Evolutionary conservation across 2,329 filamentous ascomycete genomes (phyloP).

Genomic region (Boeremia exigua): DNA sequence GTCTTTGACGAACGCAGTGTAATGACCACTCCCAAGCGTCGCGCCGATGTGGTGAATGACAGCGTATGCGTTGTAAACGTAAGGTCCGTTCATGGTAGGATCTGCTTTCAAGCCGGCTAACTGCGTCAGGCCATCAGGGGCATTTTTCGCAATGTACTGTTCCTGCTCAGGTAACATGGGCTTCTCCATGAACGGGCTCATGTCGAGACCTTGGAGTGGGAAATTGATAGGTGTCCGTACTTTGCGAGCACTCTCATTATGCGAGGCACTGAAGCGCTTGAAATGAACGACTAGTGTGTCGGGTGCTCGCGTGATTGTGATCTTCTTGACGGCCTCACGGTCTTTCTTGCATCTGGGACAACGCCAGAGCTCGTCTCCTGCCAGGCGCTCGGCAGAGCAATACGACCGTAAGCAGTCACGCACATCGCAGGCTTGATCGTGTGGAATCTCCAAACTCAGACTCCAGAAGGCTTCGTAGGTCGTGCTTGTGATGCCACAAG

Average conservation of each 20-base stretch:
- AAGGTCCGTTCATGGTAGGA: slow-evolving; percentile 60
- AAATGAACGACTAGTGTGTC: slow-evolving; percentile 80
- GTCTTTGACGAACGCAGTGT: slow-evolving; percentile 68
- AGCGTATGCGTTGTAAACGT: slow-evolving; percentile 84
- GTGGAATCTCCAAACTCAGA: slow-evolving; percentile 73
- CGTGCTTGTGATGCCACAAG: slow-evolving; percentile 67
- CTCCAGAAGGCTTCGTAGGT: slow-evolving; percentile 75
- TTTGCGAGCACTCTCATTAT: slow-evolving; percentile 66
- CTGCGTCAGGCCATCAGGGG: slow-evolving; percentile 34
- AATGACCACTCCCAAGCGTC: slow-evolving; percentile 76
- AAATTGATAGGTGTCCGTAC: slow-evolving; percentile 76
- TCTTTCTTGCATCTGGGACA: slow-evolving; percentile 77
- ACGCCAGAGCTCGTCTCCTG: slow-evolving; percentile 71
- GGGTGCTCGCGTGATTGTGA: slow-evolving; percentile 78
- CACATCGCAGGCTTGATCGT: slow-evolving; percentile 65
- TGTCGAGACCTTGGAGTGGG: slow-evolving; percentile 72
- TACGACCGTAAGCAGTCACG: slow-evolving; percentile 74
- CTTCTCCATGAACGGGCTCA: slow-evolving; percentile 65
- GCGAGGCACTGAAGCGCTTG: slow-evolving; percentile 69
- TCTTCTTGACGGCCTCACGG: slow-evolving; percentile 71
- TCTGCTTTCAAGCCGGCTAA: slow-evolving; percentile 47
- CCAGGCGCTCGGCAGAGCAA: slow-evolving; percentile 70
- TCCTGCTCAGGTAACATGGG: slow-evolving; percentile 48
- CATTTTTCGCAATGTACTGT: slow-evolving; percentile 44
- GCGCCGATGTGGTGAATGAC: slow-evolving; percentile 78